phyloP scores from a whole-genome alignment of 2,329 filamentous ascomycete species.

The Penicillium corylophilum region DNA sequence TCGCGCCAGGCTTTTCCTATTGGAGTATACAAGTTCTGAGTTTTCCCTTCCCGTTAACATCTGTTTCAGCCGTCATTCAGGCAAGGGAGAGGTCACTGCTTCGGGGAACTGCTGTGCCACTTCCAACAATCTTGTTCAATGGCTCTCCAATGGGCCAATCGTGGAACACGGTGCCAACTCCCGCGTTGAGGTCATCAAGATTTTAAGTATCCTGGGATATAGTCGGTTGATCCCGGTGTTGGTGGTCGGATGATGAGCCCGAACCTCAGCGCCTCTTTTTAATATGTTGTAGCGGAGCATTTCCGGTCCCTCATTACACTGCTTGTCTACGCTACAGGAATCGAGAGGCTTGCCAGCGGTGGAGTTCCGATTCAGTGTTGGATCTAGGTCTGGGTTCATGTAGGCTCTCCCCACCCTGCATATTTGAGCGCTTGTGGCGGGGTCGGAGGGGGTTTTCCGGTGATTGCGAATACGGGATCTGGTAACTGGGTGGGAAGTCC shows the following conservation, averaged over 20 bases:
- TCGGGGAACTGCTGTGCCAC: slow-evolving; percentile 11
- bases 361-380: background rate
- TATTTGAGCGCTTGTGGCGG: background rate
- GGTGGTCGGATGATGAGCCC: background rate
- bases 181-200: slow-evolving; percentile 4
- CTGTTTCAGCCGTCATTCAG: slow-evolving; percentile 22
- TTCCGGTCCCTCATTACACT: background rate
- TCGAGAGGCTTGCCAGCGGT: background rate
- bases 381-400: background rate
- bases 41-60: background rate
- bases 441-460: background rate
- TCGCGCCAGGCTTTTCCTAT: slow-evolving; percentile 1
- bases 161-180: background rate
- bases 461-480: background rate
- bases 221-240: background rate
- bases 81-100: slow-evolving; percentile 18
- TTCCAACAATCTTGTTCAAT: slow-evolving; percentile 18
- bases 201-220: too few species aligned
- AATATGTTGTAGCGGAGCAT: background rate
- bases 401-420: background rate
- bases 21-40: background rate
- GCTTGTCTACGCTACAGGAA: background rate
- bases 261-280: background rate
- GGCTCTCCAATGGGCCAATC: slow-evolving; percentile 19
- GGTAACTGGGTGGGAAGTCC: background rate